Base-by-base conservation (phyloP, 2,329 filamentous ascomycete genomes). In the Emydomyces testavorans region DNA sequence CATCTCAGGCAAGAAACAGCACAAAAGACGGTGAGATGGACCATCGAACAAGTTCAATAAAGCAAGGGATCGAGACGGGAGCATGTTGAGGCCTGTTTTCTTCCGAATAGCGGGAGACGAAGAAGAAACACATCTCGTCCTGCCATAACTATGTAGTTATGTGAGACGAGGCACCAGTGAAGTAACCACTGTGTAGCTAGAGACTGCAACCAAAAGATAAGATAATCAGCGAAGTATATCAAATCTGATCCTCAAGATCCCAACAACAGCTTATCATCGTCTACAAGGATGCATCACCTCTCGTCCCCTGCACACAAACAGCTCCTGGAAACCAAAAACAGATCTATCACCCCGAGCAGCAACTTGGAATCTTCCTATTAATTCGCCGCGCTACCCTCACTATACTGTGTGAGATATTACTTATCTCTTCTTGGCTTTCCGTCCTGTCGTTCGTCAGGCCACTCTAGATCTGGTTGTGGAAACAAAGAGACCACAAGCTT, bases 191-290 rank as follows among this genome's bases (percentile, higher is more conserved):
- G 28, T 34, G 16, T 32, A 18, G 10, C 26, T 10, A 4, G n/a
- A 15, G 38, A 28, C 8, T 4, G 23, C n/a, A 18, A 37, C 44
- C 44, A 39, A 46, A 35, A 46, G 44, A 46, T 46, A 46, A 46
- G 44, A 46, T 46, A 46, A 46, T 46, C 44, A 32, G 7, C n/a
- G 15, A 21, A 29, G 23, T 13, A 29, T n/a, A 46, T 29, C 7
- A 24, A 37, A 46, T 46, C 44, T 31, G 44, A 39, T 46, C 35
- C 42, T 13, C 10, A 38, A 38, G 6, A n/a, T 16, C 18, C 35
- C 10, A 29, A 18, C 34, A 11, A 16, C 31, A 13, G 13, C 20
- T 26, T 21, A 16, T 21, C n/a, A n/a, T 39, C 2, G 3, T 24
- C 13, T n/a, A 37, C 44, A 46, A 31, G 35, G 44, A 46, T 46